Evolutionary conservation across 2,329 filamentous ascomycete genomes (phyloP), one percentile per base, ranked within the genome.

Genomic region (Cercospora citrullina): DNA sequence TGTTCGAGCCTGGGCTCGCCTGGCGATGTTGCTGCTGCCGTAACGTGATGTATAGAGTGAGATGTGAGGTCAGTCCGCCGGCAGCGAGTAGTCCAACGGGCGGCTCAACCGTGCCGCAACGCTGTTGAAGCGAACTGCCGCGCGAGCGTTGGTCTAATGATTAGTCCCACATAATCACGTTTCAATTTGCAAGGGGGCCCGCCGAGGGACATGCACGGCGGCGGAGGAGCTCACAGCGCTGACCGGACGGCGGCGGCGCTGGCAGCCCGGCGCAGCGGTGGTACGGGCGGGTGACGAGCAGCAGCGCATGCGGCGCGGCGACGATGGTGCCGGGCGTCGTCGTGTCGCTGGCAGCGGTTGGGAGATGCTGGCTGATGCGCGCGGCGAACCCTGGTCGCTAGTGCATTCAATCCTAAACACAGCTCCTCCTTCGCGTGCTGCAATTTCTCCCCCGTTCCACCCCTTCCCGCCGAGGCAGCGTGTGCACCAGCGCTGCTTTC

Each of bases 181-280:
- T 58, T 64, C 62, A 64, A 23, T 55, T 57, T 64, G 62, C 62
- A 64, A 64, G 62, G 62, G 60, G 48, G 53, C 26, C 26, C 14
- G 21, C 26, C 28, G 53, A 31, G 23, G 51, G 53, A 7, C 18
- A 16, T 23, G 53, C 53, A 16, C 30, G 53, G 53, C 53, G 53
- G 53, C 14, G 26, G 53, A n/a, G 26, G 53, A 26, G 23, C 53
- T 28, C 53, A 26, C 53, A 26, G 53, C 26, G 23, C 23, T 10
- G 30, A 10, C 21, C 18, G 53, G 53, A 26, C 26, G 48, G 21
- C 48, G 48, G 48, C 48, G 48, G 26, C 21, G 21, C 21, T 53
- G 48, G 48, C 48, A 28, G 48, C 16, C 36, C 18, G 45, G 53
- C 53, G 53, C 21, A 14, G 53, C 26, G 53, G 53, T 30, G 26